phyloP scores from a whole-genome alignment of 305 asterid genomes.

The Solanum hybrid region DNA sequence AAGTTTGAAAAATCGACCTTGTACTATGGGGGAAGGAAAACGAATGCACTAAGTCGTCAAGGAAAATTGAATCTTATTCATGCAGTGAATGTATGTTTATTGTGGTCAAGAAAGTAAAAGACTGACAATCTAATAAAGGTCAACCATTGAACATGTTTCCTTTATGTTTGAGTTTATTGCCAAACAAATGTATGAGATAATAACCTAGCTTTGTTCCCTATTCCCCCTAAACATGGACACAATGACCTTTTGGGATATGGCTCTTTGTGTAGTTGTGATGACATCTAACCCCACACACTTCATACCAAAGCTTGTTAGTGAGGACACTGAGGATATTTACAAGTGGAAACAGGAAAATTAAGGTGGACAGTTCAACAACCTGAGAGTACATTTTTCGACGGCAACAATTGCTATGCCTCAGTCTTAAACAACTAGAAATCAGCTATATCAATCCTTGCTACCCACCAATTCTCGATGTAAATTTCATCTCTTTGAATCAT shows the following conservation, averaged over 20 bases:
- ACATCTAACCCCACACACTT: background rate
- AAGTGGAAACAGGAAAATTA: background rate
- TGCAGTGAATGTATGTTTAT: background rate
- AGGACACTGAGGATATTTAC: background rate
- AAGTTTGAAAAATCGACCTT: background rate
- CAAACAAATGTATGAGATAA: background rate
- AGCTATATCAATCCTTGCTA: background rate
- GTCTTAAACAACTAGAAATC: background rate
- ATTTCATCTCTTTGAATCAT: background rate
- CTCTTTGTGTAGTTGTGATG: background rate
- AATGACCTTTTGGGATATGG: background rate
- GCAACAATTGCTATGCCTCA: background rate
- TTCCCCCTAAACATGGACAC: background rate
- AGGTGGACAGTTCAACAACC: background rate
- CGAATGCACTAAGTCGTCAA: background rate
- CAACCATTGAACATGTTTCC: background rate
- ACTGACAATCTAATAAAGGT: background rate
- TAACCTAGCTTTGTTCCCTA: background rate
- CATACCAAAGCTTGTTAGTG: background rate
- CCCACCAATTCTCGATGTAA: background rate
- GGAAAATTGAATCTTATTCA: background rate
- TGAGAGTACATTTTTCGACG: background rate
- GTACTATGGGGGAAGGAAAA: background rate
- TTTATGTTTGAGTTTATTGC: background rate
- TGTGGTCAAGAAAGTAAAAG: background rate